Evolutionary conservation across 169 alveolate species (phyloP), one percentile per base, ranked within the genome.

Genomic region (Cardiosporidium cionae): DNA sequence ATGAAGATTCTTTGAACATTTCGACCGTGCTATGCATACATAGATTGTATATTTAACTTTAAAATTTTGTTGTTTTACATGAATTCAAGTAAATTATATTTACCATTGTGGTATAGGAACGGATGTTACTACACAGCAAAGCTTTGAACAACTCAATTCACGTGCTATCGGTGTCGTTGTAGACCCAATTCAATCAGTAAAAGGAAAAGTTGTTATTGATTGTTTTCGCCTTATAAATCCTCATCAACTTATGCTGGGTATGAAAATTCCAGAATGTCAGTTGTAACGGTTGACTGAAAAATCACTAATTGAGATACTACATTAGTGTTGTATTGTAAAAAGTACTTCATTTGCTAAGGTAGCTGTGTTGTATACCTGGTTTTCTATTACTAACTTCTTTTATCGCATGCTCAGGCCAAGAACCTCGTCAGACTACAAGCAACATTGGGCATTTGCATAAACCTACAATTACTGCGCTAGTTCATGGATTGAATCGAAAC

Each of bases 101-200:
- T n/a, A n/a, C n/a, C n/a, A n/a, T n/a, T n/a, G n/a, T n/a, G n/a
- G 25, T 36, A 6, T 54, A 84, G 97, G 98, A 62, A 94, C 98
- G 67, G 99, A 97, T 87, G 94, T 96, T 68, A 96, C 94, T 81
- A 97, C 99, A 32, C 99, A 97, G 85, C 96, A 94, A 86, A 94
- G 98, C 79, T 96, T 96, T 82, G 99, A 98, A 86, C 98, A 96
- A 91, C 93, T 94, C 69, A 94, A 95, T 76, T 96, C 93, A 33
- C 90, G 99, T 66, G 98, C 99, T 0, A 99, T 98, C 65, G 99
- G 99, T 9, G 97, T 98, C 7, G 99, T 98, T 70, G 96, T 98
- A 32, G 99, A 98, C 79, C 99, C 99, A 9, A 96, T 98, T 22
- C 98, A 98, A 71, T 94, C 99, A 7, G 99, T 97, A 3, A 80